Evolutionary conservation across 2,329 filamentous ascomycete species (phyloP), one percentile per base, ranked within the genome.

Genomic region (Neonectria sp.): DNA sequence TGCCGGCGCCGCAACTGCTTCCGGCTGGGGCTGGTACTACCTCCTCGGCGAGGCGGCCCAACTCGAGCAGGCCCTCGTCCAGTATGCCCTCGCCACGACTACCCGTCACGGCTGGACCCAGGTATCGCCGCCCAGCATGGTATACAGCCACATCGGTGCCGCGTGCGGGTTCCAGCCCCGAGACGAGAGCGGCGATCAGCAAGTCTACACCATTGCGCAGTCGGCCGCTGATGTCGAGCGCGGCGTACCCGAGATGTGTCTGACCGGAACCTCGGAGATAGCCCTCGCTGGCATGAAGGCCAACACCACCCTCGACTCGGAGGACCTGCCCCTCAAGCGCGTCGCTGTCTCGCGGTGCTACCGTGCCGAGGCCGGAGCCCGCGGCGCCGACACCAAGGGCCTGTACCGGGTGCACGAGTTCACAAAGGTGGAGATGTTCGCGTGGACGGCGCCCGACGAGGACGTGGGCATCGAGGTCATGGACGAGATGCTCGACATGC

Each of bases 11-110:
- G 92, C 92, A 2, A 90, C 89, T n/a, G 91, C 94, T 2, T 93
- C 92, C 4, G 96, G 96, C 43, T 99, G 95, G 95, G 96, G 96
- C 1, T 99, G 95, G 94, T 99, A 99, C 83, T 98, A 95, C 81
- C 89, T 99, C 12, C 86, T 94, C n/a, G 94, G 95, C 77, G 95
- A 97, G 77, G 96, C 91, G 9, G 95, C 95, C 0, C 89, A 96
- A 79, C 88, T 99, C n/a, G 96, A 99, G 82, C 95, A 98, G 78
- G 96, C 96, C 0, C 88, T 99, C 3, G 84, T 98, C 13, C 92
- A 95, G 79, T 98, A 97, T 79, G 92, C 96, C 0, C 86, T 98
- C 3, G 86, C 87, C 11, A 89, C 93, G 2, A 93, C 93, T 9
- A 89, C 91, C 63, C 88, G 86, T 55, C 86, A 89, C 71, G 94